Evolutionary conservation across 306 rosid genomes (phyloP), one percentile per base, ranked within the genome.

Genomic region (Castanea sativa): DNA sequence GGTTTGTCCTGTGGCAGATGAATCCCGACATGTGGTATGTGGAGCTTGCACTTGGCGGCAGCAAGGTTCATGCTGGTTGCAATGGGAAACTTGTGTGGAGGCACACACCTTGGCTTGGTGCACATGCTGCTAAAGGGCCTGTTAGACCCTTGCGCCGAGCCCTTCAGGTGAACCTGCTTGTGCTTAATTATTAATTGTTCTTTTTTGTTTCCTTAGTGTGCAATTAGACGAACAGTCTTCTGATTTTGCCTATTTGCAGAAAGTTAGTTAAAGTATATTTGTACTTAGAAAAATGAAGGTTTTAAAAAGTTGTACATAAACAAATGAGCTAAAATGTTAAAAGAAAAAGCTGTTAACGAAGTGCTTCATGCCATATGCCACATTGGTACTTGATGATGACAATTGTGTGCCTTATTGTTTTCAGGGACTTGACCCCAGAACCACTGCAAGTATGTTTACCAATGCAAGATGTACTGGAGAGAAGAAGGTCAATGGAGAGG

Each of bases 11-110:
- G 82, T 96, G 99, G 99, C 98, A 96, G 88, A 96, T 96, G 99
- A 89, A 89, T 83, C 99, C 97, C 0, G 98, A 93, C 77, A 96
- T 89, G 99, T 96, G 99, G 99, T 96, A 96, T 65, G 99, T 93
- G 64, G 99, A 96, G 86, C 99, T 96, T 79, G 99, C 98, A 69
- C 89, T 96, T 56, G 99, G 98, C 55, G 99, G 94, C 51, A 96
- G 96, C 88, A 96, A 96, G 89, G 99, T 96, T 80, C 99, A 90
- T 55, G 99, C 99, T 5, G 99, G 99, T 75, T 96, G 98, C 91
- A 96, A 96, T 15, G 98, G 99, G 60, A 85, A 91, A 78, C 92
- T 96, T 18, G 99, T 96, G 19, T 96, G 99, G 99, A 87, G 99
- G 73, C 99, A 96, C 89, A 96, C 99, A 0, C 99, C 99, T 16